phyloP scores from a whole-genome alignment of 331 rosid genomes.

The Cucumis variabilis region DNA sequence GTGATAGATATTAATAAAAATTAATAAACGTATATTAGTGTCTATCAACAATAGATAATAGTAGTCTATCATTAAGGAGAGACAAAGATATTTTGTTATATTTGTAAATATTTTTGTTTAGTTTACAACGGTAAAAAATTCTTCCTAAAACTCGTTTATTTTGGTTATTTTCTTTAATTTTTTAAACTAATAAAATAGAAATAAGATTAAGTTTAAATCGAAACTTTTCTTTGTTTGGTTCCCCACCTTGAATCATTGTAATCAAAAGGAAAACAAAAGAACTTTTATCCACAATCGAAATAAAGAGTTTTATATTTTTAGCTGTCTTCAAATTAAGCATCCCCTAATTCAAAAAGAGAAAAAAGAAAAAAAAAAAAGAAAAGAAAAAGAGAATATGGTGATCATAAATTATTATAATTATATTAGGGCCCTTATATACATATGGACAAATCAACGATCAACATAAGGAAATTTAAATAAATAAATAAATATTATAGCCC shows the following conservation, averaged over 20 bases:
- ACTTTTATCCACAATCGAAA: background rate
- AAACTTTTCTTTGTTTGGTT: background rate
- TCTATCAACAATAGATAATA: too few species aligned
- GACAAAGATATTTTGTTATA: too few species aligned
- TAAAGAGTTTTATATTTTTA: background rate
- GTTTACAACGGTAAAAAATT: too few species aligned
- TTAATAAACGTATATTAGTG: too few species aligned
- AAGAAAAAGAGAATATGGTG: background rate
- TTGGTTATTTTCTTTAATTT: too few species aligned
- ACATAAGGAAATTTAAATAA: background rate
- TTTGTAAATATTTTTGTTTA: too few species aligned
- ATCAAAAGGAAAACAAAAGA: background rate
- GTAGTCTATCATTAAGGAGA: too few species aligned
- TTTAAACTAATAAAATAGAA: background rate
- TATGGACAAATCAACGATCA: background rate
- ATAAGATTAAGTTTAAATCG: background rate
- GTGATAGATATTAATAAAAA: too few species aligned
- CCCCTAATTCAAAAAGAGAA: too few species aligned
- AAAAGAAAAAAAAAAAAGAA: too few species aligned
- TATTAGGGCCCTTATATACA: background rate
- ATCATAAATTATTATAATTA: background rate
- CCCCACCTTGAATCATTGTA: background rate
- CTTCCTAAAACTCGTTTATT: too few species aligned
- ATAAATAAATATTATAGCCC: too few species aligned
- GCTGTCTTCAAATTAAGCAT: background rate